Conservation (phyloP, 495 filamentous ascomycete species). For the Jackrogersella minutella region DNA sequence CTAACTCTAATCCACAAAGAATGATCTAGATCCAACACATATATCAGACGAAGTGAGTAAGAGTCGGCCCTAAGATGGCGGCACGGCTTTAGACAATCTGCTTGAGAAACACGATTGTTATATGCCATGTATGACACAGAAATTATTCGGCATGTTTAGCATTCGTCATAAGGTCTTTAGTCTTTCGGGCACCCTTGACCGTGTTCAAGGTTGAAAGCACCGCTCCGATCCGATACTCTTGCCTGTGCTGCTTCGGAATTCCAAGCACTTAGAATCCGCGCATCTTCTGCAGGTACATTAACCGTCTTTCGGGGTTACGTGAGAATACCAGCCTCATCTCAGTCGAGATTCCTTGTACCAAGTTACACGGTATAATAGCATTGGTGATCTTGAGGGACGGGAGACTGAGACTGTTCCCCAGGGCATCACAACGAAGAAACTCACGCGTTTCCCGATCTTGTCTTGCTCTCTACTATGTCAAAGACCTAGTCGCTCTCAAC, state of each 20-base stretch:
- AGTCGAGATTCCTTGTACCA: conserved; percentile 14
- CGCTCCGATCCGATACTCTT: background rate
- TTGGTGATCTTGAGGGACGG: background rate
- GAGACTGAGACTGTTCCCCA: conserved; percentile 10
- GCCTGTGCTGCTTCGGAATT: background rate
- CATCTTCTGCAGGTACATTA: background rate
- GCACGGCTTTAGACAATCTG: background rate
- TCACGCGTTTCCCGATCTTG: background rate
- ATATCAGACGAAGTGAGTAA: too few species aligned
- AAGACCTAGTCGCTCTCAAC: background rate
- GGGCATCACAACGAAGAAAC: background rate
- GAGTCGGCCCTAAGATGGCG: too few species aligned
- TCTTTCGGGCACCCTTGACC: background rate
- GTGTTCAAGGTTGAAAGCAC: background rate
- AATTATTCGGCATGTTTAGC: too few species aligned
- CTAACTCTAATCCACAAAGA: too few species aligned
- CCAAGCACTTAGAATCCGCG: background rate
- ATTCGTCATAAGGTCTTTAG: background rate
- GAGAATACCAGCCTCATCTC: background rate
- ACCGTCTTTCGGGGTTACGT: background rate
- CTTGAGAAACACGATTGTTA: background rate
- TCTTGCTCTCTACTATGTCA: background rate
- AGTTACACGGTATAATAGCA: conserved; percentile 2
- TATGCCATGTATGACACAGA: background rate
- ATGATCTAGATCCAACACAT: too few species aligned